Evolutionary conservation across 192 early-diverging fungal species (phyloP).

Genomic region (Kickxella alabastrina): DNA sequence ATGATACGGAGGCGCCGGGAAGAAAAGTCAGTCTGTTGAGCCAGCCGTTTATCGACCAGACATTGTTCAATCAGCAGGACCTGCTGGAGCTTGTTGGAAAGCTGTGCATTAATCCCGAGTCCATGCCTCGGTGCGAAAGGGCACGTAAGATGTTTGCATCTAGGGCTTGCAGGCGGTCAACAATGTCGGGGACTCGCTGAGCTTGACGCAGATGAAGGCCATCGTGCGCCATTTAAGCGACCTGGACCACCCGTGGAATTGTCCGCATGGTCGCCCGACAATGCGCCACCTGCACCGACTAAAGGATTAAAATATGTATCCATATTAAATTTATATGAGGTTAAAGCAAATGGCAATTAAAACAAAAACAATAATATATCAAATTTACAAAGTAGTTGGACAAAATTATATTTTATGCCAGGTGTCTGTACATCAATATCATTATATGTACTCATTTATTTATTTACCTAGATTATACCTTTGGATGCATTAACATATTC

Average conservation of each 20-base stretch:
- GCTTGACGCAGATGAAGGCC: slow-evolving; percentile 64
- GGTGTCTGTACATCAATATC: no score
- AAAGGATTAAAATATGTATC: no score
- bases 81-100: slow-evolving; percentile 40
- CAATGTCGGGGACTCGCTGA: slow-evolving; percentile 88
- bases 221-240: slow-evolving; percentile 79
- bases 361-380: no score
- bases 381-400: no score
- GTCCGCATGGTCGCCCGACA: slow-evolving; percentile 94
- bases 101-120: slow-evolving; percentile 44
- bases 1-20: slow-evolving; percentile 57
- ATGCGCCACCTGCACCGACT: slow-evolving; percentile 79
- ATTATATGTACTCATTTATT: no score
- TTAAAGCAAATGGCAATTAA: no score
- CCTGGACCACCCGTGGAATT: slow-evolving; percentile 97
- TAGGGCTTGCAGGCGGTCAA: slow-evolving; percentile 81
- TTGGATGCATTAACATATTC: no score
- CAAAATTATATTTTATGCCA: no score
- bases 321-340: no score
- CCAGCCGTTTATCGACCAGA: slow-evolving; percentile 72
- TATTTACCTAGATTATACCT: no score
- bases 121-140: slow-evolving; percentile 65
- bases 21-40: slow-evolving; percentile 60
- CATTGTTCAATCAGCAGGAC: slow-evolving; percentile 64
- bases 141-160: slow-evolving; percentile 79